Percentiles rank a stretch among this genome's conserved stretches.
phyloP scores from a whole-genome alignment of 1,139 yeast species.

The Wickerhamiella infanticola region DNA sequence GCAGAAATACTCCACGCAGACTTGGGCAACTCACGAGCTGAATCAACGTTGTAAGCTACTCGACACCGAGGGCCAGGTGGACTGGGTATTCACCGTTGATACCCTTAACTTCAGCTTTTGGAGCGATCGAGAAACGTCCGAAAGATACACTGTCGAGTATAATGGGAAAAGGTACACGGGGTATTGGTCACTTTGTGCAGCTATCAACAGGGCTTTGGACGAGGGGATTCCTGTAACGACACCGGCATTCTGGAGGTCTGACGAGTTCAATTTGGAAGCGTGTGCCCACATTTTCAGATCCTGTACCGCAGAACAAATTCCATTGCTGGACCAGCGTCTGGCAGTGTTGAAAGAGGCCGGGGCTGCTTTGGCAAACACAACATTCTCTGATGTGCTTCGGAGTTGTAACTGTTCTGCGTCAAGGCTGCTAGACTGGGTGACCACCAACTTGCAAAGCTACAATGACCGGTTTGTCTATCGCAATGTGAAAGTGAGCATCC shows the following conservation, averaged over 20 bases:
- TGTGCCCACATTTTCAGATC: slow-evolving; percentile 21
- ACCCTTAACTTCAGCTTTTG: slow-evolving; percentile 30
- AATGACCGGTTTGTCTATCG: slow-evolving; percentile 21
- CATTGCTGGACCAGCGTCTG: slow-evolving; percentile 23
- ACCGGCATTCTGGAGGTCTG: slow-evolving; percentile 23
- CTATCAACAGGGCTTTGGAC: slow-evolving; percentile 28
- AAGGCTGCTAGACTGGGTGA: slow-evolving; percentile 19
- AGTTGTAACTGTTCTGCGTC: slow-evolving; percentile 22
- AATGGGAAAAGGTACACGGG: slow-evolving; percentile 26
- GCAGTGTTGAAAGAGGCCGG: slow-evolving; percentile 27
- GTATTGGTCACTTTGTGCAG: slow-evolving; percentile 31
- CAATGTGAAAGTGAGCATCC: slow-evolving; percentile 20
- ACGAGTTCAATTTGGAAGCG: slow-evolving; percentile 17
- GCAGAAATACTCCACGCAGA: slow-evolving; percentile 19
- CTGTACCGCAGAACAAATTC: slow-evolving; percentile 20
- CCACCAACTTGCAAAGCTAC: slow-evolving; percentile 22
- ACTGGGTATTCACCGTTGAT: slow-evolving; percentile 31
- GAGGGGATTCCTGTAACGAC: slow-evolving; percentile 26
- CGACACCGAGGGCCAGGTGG: slow-evolving; percentile 19
- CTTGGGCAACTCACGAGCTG: slow-evolving; percentile 23
- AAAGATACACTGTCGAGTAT: slow-evolving; percentile 24
- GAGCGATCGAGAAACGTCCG: slow-evolving; percentile 23
- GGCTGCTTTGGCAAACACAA: slow-evolving; percentile 12
- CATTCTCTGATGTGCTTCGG: slow-evolving; percentile 19
- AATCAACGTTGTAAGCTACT: slow-evolving; percentile 21